Evolutionary conservation across 129 eudicot genomes (phyloP), one percentile per base, ranked within the genome.

Genomic region (Pittosporum tobira): DNA sequence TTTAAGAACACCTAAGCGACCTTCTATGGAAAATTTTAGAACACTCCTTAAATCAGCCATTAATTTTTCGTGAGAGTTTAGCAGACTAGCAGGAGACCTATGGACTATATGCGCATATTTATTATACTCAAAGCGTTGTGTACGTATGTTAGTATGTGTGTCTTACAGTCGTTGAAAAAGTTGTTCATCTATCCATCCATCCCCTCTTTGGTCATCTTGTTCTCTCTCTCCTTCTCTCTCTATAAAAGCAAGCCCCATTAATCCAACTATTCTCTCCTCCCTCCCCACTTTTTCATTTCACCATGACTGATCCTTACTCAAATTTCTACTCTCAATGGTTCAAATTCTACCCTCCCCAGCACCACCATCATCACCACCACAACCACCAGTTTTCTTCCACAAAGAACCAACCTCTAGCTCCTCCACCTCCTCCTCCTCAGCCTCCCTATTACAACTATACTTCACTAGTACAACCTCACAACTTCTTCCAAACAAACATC

Each of bases 221-320:
- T 50, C 64, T 51, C 51, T 26, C 71, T 25, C 66, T 59, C 47
- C 49, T 64, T 45, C 62, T 27, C 62, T 62, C 62, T 62, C 70
- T 70, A 51, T 52, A 65, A 70, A 62, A 60, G 73, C 73, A 71
- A 59, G n/a, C 15, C 19, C 71, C n/a, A 64, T 50, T 54, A 59
- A 38, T 60, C 22, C 60, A 69, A 52, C 72, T 59, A 57, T 29
- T 50, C 57, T 45, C 62, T 57, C 21, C 49, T 37, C 30, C 64
- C 38, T 34, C 61, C 59, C 29, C 29, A 42, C 48, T 44, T 61
- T 66, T 16, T 31, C 65, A 53, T 64, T 59, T 16, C 82, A 81
- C 71, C 76, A 84, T 84, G 94, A 77, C 71, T 69, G 85, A 87
- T 59, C 95, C 89, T 42, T 75, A 68, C 64, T 77, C 84, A 61